Percentiles rank a stretch among this genome's conserved stretches.
Conservation (phyloP, 805 yeast species). For the Saccharomycopsis schoenii region DNA sequence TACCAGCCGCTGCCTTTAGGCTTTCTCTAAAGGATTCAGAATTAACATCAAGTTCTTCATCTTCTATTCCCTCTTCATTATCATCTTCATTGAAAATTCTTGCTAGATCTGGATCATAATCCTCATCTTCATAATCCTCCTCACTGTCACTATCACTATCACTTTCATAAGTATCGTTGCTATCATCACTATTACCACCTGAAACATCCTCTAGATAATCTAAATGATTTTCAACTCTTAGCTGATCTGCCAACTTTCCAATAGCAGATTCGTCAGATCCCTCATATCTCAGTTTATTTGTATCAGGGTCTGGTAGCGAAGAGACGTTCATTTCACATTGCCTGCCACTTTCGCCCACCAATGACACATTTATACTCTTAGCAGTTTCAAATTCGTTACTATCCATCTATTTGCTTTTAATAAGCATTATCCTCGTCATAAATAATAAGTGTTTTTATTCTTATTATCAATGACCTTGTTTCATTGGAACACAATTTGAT, state of each 20-base stretch:
- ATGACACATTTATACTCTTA: not conserved
- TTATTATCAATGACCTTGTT: too few relatives aligned
- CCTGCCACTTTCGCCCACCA: not conserved
- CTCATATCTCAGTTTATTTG: not conserved
- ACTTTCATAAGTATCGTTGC: conserved; percentile 8
- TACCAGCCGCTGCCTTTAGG: conserved; percentile 57
- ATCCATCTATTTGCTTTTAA: not conserved
- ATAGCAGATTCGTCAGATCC: not conserved
- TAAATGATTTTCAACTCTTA: not conserved
- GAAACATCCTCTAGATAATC: not conserved
- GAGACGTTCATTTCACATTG: not conserved
- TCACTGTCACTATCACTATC: conserved; percentile 20
- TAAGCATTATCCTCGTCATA: too few relatives aligned
- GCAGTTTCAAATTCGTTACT: not conserved
- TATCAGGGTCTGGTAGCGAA: not conserved
- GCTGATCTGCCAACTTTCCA: not conserved
- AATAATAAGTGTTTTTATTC: too few relatives aligned
- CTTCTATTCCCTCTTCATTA: conserved; percentile 26
- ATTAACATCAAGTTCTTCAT: conserved; percentile 30
- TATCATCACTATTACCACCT: conserved; percentile 17
- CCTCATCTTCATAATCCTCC: conserved; percentile 23
- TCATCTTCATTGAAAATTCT: conserved; percentile 18
- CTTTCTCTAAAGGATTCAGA: conserved; percentile 41
- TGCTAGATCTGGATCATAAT: conserved; percentile 27
- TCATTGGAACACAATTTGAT: not conserved